Conservation (phyloP, 106 monocot species). For the Narthecium ossifragum region DNA sequence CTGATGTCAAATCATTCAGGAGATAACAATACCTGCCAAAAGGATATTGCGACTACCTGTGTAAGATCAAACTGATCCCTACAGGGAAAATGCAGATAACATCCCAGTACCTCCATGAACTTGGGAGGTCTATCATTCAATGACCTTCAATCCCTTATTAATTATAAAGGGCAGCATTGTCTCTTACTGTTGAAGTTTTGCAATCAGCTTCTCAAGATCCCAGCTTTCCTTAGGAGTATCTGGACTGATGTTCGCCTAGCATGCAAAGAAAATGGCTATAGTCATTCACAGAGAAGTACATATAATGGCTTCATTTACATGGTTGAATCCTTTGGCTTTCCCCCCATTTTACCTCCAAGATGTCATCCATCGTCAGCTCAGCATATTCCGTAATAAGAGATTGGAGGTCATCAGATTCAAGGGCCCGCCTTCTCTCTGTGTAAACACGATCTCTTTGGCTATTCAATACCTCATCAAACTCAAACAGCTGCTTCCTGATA, state of each 20-base stretch:
- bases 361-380: slow-evolving; percentile 95
- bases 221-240: slow-evolving; percentile 70
- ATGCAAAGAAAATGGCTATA: not conserved
- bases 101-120: not conserved
- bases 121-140: not conserved
- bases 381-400: slow-evolving; percentile 85
- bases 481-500: slow-evolving; percentile 91
- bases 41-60: not conserved
- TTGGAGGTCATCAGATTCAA: slow-evolving; percentile 67
- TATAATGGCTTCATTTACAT: not conserved
- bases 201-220: slow-evolving; percentile 79
- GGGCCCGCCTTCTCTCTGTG: slow-evolving; percentile 81
- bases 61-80: not conserved
- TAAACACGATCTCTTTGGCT: slow-evolving; percentile 95
- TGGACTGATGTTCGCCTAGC: slow-evolving; percentile 68
- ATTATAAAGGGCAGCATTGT: not conserved
- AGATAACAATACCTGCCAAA: slow-evolving; percentile 83
- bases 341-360: slow-evolving; percentile 72
- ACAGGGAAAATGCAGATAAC: not conserved
- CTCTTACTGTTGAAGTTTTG: slow-evolving; percentile 91
- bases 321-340: too few species aligned
- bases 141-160: not conserved
- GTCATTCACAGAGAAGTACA: not conserved
- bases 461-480: slow-evolving; percentile 94
- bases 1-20: slow-evolving; percentile 77